Evolutionary conservation across 192 early-diverging fungal species (phyloP).

Genomic region (Backusella macrospora): DNA sequence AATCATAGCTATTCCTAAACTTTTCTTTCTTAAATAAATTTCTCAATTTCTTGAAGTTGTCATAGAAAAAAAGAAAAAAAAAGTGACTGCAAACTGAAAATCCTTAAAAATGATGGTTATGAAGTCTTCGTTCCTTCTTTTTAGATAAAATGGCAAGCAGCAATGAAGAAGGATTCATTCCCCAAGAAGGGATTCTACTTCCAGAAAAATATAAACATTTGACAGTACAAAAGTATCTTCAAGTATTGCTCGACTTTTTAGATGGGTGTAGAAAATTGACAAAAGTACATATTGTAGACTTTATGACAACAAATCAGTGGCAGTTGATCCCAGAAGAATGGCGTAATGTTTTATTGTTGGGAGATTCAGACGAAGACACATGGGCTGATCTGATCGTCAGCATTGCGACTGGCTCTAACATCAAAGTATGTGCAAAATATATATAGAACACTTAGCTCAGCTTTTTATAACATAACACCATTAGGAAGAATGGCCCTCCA

Average conservation of each 20-base stretch:
- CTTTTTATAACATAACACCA: not conserved
- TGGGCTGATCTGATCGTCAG: constrained; percentile 17
- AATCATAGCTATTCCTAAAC: too few species aligned
- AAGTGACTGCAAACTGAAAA: too few species aligned
- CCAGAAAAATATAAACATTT: constrained; percentile 8
- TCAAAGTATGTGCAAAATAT: constrained; percentile 19
- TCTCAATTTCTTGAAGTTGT: too few species aligned
- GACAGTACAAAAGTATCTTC: constrained; percentile 20
- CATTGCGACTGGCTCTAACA: constrained; percentile 17
- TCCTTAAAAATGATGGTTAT: too few species aligned
- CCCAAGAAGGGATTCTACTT: not conserved
- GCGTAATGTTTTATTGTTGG: constrained; percentile 42
- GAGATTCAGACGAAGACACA: not conserved
- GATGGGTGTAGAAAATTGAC: constrained; percentile 26
- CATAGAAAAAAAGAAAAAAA: too few species aligned
- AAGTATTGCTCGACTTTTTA: constrained; percentile 15
- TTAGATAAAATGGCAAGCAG: not conserved
- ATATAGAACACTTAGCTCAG: too few species aligned
- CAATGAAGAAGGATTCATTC: not conserved
- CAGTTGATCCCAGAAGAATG: constrained; percentile 46
- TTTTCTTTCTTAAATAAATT: too few species aligned
- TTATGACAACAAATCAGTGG: constrained; percentile 52
- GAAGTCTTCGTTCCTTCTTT: not conserved
- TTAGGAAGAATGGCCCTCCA: constrained; percentile 16
- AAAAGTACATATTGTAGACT: constrained; percentile 51